A percentile compares a stretch with the other conserved stretches of the same genome.
phyloP scores from a whole-genome alignment of 805 yeast species.

The Candida loeiensis region DNA sequence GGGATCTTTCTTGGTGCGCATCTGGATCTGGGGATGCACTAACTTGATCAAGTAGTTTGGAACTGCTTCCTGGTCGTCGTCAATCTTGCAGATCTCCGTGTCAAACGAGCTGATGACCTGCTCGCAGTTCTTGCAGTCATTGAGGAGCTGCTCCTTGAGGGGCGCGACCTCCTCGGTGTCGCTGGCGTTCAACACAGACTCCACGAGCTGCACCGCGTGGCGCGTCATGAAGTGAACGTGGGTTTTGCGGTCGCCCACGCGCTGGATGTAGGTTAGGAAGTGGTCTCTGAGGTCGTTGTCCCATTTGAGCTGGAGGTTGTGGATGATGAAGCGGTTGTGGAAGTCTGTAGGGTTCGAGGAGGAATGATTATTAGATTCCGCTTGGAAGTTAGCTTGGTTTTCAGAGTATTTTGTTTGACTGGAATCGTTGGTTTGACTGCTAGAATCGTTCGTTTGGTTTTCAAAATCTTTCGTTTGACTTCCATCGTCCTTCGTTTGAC shows the following conservation, averaged over 20 bases:
- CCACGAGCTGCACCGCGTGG: constrained; percentile 48
- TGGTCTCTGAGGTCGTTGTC: constrained; percentile 64
- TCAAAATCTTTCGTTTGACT: too few species aligned
- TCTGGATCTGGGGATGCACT: constrained; percentile 79
- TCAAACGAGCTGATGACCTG: constrained; percentile 48
- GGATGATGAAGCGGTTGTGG: constrained; percentile 68
- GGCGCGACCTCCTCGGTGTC: constrained; percentile 13
- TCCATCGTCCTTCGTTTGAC: too few species aligned
- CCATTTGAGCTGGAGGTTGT: constrained; percentile 77
- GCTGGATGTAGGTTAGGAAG: constrained; percentile 53
- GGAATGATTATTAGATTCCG: too few species aligned
- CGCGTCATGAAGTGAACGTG: constrained; percentile 45
- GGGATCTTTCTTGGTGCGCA: constrained; percentile 44
- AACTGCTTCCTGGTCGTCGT: constrained; percentile 39
- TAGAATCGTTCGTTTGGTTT: too few species aligned
- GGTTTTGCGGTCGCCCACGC: constrained; percentile 41
- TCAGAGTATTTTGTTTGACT: too few species aligned
- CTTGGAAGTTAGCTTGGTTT: too few species aligned
- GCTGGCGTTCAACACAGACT: constrained; percentile 32
- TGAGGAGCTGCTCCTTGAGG: constrained; percentile 15
- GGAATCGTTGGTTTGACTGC: too few species aligned
- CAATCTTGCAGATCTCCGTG: constrained; percentile 44
- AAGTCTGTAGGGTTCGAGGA: constrained; percentile 33
- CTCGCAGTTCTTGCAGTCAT: constrained; percentile 21
- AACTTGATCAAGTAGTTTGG: constrained; percentile 65